These are phyloP conservation scores for Geotrichum cucujoidarum DNA, from an alignment of 1,139 yeast genomes.

Conservation along the genomic window DNA sequence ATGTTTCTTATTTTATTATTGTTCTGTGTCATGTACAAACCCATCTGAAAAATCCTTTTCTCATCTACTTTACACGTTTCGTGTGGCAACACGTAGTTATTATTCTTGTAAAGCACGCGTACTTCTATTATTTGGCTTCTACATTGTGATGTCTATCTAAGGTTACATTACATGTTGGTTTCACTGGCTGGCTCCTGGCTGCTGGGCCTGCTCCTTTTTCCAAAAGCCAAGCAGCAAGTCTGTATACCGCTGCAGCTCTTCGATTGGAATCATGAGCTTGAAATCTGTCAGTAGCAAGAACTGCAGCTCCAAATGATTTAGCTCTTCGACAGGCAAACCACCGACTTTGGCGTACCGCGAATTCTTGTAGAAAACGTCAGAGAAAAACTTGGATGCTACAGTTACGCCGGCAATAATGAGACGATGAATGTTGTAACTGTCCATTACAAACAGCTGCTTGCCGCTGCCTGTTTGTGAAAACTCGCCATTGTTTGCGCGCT, in stretches of 20 bases:
- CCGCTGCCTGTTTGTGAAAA: constrained; percentile 3
- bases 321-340: constrained; percentile 89
- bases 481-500: constrained; percentile 56
- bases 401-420: constrained; percentile 94
- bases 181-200: neutral
- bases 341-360: constrained; percentile 96
- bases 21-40: neutral
- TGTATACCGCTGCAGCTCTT: constrained; percentile 90
- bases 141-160: too few relatives aligned
- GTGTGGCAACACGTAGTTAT: too few relatives aligned
- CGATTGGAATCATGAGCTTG: constrained; percentile 78
- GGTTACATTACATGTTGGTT: too few relatives aligned
- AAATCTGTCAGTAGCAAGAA: constrained; percentile 81
- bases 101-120: too few relatives aligned
- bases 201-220: constrained; percentile 51
- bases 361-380: constrained; percentile 93
- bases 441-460: constrained; percentile 79
- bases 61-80: neutral
- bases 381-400: constrained; percentile 89
- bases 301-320: constrained; percentile 87
- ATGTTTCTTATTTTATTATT: constrained; percentile 13
- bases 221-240: constrained; percentile 80
- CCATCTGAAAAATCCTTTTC: neutral
- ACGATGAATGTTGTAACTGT: constrained; percentile 90
- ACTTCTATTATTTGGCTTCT: too few relatives aligned